A percentile compares a stretch with the other conserved stretches of the same genome.
Evolutionary conservation across 257 asterid species (phyloP).

Genomic region (Solanum neorickii): DNA sequence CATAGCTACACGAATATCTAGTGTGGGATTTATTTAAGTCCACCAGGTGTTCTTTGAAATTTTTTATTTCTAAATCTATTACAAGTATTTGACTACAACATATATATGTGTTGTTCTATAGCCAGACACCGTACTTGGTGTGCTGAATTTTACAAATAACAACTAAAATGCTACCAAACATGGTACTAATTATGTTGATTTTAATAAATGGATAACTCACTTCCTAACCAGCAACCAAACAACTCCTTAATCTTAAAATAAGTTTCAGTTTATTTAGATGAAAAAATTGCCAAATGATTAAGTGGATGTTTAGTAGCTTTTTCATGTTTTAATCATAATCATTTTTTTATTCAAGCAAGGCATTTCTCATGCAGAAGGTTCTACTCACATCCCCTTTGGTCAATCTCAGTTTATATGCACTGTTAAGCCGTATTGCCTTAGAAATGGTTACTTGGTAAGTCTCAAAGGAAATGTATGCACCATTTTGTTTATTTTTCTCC

Average conservation of each 20-base stretch:
- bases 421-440: background rate
- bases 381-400: background rate
- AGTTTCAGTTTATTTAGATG: background rate
- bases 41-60: no score
- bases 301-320: background rate
- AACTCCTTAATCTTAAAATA: background rate
- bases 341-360: background rate
- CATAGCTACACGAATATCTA: background rate
- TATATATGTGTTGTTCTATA: background rate
- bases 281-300: background rate
- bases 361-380: background rate
- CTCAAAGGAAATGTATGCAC: background rate
- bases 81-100: background rate
- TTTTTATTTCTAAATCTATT: background rate
- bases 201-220: background rate
- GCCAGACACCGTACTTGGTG: background rate
- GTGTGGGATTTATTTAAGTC: background rate
- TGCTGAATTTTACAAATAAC: background rate
- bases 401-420: background rate
- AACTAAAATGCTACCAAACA: background rate
- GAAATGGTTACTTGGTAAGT: background rate
- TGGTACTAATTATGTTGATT: background rate
- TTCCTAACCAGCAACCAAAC: background rate
- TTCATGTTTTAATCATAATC: background rate
- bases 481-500: background rate